Base-by-base conservation (phyloP, 1,284 basidiomycete genomes). In the Ustilago lituana region DNA sequence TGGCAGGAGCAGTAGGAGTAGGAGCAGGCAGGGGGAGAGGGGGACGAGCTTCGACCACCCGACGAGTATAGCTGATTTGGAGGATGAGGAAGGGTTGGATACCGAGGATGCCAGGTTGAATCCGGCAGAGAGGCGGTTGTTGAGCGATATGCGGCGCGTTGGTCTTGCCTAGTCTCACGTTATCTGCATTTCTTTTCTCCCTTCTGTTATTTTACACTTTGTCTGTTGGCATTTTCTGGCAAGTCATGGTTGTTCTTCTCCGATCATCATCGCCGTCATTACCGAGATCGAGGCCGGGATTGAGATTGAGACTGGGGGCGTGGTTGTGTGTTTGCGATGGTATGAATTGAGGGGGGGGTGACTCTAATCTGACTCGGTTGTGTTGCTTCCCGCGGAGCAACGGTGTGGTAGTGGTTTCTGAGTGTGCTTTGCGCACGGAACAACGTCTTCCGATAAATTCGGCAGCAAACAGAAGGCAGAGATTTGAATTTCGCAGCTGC, bases 141-240 rank as follows among this genome's bases (percentile, higher is more conserved):
- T 77, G 36, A 36, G 39, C 15, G 57, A 67, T 20, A 61, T 77
- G 73, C 50, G 75, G 1, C 47, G 55, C 23, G 58, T 63, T 26
- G 72, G 72, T n/a, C 49, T 72, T 14, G 49, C 45, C 14, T 63
- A 27, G 37, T 27, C 23, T 39, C 22, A n/a, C 27, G 29, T 15
- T 38, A 11, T 22, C 26, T n/a, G 22, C 7, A 10, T 20, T 35
- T 27, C 20, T 27, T 43, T 32, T 44, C 54, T 31, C 32, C 37
- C 46, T 49, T 35, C 39, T 54, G 26, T 32, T 38, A 19, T 20
- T 22, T 6, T 32, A 20, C 4, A 24, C 27, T 22, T 29, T 39
- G 33, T 27, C 41, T n/a, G 27, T 33, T 43, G 24, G 49, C 39
- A 37, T 20, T 37, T 29, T n/a, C n/a, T n/a, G n/a, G n/a, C 27